phyloP scores from a whole-genome alignment of 345 rosid species.

The Erysimum cheiranthoides region DNA sequence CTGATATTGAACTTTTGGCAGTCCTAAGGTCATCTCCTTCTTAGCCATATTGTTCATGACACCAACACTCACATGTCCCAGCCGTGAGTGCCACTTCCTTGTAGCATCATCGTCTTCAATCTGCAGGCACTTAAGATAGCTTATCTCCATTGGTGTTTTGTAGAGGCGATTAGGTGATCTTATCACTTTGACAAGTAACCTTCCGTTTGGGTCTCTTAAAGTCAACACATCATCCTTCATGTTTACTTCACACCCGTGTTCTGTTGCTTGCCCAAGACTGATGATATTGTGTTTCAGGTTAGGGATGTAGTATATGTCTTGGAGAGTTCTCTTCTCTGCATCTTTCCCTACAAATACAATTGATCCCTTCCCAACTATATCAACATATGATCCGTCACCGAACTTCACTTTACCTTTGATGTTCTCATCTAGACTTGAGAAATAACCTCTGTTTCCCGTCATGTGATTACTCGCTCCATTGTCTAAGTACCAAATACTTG shows the following conservation, averaged over 20 bases:
- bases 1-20: neutral
- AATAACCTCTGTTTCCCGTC: neutral
- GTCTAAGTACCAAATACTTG: neutral
- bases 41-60: neutral
- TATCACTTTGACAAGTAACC: neutral
- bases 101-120: neutral
- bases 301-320: neutral
- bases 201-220: neutral
- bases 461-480: constrained; percentile 9
- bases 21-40: neutral
- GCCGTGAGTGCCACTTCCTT: neutral
- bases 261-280: neutral
- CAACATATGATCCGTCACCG: neutral
- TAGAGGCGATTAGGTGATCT: neutral
- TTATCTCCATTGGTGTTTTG: neutral
- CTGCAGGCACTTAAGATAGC: neutral
- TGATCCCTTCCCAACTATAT: neutral
- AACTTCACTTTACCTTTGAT: neutral
- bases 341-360: neutral
- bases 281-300: neutral
- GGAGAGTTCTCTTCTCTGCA: neutral
- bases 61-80: neutral
- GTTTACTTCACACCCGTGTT: neutral
- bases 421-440: neutral
- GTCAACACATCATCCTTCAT: neutral